phyloP scores from a whole-genome alignment of 2,329 filamentous ascomycete species.

The Diaporthe humulicola region DNA sequence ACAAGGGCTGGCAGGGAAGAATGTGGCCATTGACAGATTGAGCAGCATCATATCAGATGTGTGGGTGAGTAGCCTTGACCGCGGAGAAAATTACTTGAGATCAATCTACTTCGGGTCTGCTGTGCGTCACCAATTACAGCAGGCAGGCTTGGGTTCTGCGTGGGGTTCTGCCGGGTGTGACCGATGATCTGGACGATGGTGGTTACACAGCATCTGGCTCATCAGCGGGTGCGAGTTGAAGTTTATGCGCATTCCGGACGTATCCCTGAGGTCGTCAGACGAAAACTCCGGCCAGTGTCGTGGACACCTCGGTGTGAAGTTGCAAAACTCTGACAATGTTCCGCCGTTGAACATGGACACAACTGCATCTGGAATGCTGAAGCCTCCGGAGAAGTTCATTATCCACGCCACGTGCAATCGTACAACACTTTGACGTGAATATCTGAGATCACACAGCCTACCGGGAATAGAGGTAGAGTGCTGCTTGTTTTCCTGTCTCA shows the following conservation, averaged over 20 bases:
- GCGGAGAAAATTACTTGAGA: not conserved
- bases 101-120: conserved; percentile 4
- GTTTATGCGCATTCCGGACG: conserved; percentile 19
- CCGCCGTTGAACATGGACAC: too few relatives aligned
- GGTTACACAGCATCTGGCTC: conserved; percentile 20
- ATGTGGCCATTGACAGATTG: not conserved
- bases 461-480: not conserved
- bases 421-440: too few relatives aligned
- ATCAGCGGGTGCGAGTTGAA: not conserved
- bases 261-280: conserved; percentile 11
- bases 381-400: not conserved
- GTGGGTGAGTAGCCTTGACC: not conserved
- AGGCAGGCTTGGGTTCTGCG: not conserved
- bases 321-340: not conserved
- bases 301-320: not conserved
- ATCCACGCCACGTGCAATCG: not conserved
- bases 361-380: not conserved
- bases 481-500: not conserved
- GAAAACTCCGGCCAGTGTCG: not conserved
- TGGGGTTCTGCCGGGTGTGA: conserved; percentile 12
- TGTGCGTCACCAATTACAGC: not conserved
- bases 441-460: not conserved
- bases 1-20: not conserved
- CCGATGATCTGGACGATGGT: conserved; percentile 2
- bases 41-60: not conserved